Base-by-base conservation (phyloP, 805 yeast genomes). In the Starmerella floris region DNA sequence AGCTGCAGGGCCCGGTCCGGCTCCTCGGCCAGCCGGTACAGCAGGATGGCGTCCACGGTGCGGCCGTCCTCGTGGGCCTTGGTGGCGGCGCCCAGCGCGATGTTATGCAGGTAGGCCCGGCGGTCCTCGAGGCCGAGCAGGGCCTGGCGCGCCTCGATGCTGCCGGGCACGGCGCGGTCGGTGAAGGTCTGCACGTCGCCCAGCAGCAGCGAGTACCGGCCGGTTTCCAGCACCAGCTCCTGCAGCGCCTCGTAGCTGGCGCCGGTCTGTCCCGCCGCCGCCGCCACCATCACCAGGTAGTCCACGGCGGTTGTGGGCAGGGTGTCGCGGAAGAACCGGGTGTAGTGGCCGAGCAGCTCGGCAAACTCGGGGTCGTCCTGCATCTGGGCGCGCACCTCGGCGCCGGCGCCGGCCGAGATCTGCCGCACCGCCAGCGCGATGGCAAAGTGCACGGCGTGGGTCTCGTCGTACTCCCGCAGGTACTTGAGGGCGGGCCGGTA, bases 271-370 rank as follows among this genome's bases (percentile, higher is more conserved):
- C 67, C 64, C 21, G 63, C 56, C 21, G 59, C 61, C 49, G 67
- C 63, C 37, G 83, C 77, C 23, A 85, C 76, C 51, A 82, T 65
- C 22, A 81, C 69, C 40, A 88, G 62, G 56, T 91, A 91, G 58
- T 88, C 95, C n/a, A 83, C 81, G 0, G 96, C 96, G 43, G 80
- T 83, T 54, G 78, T 74, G 21, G 97, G 94, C 62, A 85, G 94
- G 31, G 88, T 74, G 45, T 74, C 73, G 54, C 85, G 78, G 67
- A 91, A 88, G 16, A 78, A 74, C 48, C 85, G 72, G 10, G 91
- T 81, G 61, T 83, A 88, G 19, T 77, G 74, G 1, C 93, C 94
- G 38, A 91, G 53, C 41, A 68, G 58, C 20, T 67, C 63, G 30
- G 60, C 59, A 57, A 55, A 15, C 50, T 50, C 41, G 61, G 62